phyloP scores from a whole-genome alignment of 2,329 filamentous ascomycete genomes.

The Aspergillus pseudoterreus region DNA sequence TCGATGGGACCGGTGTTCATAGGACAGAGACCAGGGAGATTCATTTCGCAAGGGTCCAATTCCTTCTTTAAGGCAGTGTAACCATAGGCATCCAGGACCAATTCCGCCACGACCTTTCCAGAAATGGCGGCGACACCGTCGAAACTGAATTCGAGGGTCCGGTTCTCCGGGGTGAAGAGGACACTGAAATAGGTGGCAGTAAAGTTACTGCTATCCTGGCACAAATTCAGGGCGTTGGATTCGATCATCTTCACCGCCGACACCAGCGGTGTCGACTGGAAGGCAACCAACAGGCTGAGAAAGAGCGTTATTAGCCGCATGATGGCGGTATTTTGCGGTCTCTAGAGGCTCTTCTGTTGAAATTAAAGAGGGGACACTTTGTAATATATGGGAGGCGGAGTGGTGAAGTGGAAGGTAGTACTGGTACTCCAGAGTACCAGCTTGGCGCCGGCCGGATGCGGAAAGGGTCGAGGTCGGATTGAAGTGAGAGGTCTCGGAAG shows the following conservation, averaged over 20 bases:
- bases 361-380: constrained; percentile 1
- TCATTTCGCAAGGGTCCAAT: constrained; percentile 71
- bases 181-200: constrained; percentile 85
- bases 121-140: constrained; percentile 77
- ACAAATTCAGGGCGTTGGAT: constrained; percentile 79
- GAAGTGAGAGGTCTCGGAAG: constrained; percentile 7
- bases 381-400: constrained; percentile 5
- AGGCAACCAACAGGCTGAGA: constrained; percentile 36
- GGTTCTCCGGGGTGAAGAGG: constrained; percentile 60
- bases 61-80: constrained; percentile 64
- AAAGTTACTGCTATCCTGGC: constrained; percentile 78
- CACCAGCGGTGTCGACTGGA: constrained; percentile 46
- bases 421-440: constrained; percentile 31
- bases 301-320: constrained; percentile 35
- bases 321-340: constrained; percentile 13
- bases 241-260: constrained; percentile 66
- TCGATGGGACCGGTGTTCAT: constrained; percentile 83
- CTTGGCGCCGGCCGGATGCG: constrained; percentile 34
- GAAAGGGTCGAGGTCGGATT: constrained; percentile 19
- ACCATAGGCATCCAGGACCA: constrained; percentile 78
- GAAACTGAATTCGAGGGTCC: constrained; percentile 67
- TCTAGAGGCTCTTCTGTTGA: constrained; percentile 4
- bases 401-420: constrained; percentile 3
- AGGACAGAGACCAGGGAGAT: constrained; percentile 75
- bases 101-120: constrained; percentile 74